phyloP scores from a whole-genome alignment of 345 rosid genomes.

The Iberis pinnata region DNA sequence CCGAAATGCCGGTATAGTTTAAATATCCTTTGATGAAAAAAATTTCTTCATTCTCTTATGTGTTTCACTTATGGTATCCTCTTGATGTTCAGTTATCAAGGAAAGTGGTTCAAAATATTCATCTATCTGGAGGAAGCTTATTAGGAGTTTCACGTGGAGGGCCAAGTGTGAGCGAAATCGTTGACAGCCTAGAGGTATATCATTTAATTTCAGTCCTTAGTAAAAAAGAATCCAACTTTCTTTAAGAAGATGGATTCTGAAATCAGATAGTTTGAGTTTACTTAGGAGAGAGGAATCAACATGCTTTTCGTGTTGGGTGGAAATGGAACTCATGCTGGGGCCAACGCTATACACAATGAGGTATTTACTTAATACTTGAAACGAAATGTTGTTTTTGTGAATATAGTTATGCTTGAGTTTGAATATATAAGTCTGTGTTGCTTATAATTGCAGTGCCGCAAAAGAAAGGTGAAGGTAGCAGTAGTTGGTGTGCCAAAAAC shows the following conservation, averaged over 20 bases:
- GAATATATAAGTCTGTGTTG: not conserved
- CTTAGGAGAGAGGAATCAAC: conserved; percentile 92
- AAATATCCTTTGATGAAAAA: not conserved
- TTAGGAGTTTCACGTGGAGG: conserved; percentile 70
- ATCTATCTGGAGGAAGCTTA: conserved; percentile 98
- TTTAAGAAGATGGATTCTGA: conserved; percentile 2
- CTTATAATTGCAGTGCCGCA: conserved; percentile 51
- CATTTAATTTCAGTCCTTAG: conserved; percentile 1
- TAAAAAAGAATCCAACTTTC: not conserved
- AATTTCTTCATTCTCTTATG: not conserved
- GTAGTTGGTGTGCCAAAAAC: conserved; percentile 99
- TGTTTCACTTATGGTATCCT: not conserved
- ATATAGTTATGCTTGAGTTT: conserved; percentile 1
- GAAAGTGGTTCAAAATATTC: conserved; percentile 92
- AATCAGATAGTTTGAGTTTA: not conserved
- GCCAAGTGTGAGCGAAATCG: conserved; percentile 65
- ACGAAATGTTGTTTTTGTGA: conserved; percentile 1
- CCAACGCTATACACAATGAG: conserved; percentile 94
- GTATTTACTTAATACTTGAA: conserved; percentile 29
- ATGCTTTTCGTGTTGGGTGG: conserved; percentile 98
- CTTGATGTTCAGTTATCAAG: conserved; percentile 61
- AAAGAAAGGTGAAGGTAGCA: conserved; percentile 65
- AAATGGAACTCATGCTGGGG: conserved; percentile 98
- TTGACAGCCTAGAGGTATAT: conserved; percentile 68
- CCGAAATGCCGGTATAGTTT: conserved; percentile 67